Evolutionary conservation across 768 basidiomycete species (phyloP).

Genomic region (Candolleomyces efflorescens): DNA sequence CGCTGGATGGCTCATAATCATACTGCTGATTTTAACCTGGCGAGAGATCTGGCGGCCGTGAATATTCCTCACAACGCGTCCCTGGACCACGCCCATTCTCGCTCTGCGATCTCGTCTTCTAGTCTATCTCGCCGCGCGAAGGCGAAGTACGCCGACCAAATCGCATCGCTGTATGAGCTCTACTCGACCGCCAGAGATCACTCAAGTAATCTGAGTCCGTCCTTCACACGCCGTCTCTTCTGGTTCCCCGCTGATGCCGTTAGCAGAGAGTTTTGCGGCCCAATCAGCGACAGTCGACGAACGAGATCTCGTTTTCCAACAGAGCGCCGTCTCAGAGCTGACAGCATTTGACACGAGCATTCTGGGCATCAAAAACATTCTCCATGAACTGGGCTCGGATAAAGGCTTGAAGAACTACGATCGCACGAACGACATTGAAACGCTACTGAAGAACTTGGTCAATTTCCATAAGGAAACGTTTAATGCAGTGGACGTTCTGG

Average conservation of each 20-base stretch:
- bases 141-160: not conserved
- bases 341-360: constrained; percentile 30
- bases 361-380: constrained; percentile 25
- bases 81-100: not conserved
- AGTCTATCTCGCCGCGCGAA: not conserved
- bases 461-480: constrained; percentile 47
- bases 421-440: constrained; percentile 37
- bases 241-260: not conserved
- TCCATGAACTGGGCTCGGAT: constrained; percentile 33
- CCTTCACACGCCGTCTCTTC: not conserved
- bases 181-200: constrained; percentile 5
- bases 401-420: constrained; percentile 54
- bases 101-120: not conserved
- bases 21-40: constrained; percentile 3
- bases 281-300: constrained; percentile 22
- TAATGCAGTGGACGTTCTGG: constrained; percentile 22
- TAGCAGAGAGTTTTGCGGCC: constrained; percentile 29
- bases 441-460: constrained; percentile 43
- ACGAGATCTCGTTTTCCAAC: constrained; percentile 32
- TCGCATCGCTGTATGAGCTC: not conserved
- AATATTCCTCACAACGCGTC: not conserved
- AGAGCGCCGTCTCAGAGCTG: constrained; percentile 31
- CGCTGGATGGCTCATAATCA: constrained; percentile 12
- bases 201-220: constrained; percentile 25
- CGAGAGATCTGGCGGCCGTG: not conserved